Evolutionary conservation across 352 stramenopile genomes (phyloP), one percentile per base, ranked within the genome.

Genomic region (Pythium rishiriense): DNA sequence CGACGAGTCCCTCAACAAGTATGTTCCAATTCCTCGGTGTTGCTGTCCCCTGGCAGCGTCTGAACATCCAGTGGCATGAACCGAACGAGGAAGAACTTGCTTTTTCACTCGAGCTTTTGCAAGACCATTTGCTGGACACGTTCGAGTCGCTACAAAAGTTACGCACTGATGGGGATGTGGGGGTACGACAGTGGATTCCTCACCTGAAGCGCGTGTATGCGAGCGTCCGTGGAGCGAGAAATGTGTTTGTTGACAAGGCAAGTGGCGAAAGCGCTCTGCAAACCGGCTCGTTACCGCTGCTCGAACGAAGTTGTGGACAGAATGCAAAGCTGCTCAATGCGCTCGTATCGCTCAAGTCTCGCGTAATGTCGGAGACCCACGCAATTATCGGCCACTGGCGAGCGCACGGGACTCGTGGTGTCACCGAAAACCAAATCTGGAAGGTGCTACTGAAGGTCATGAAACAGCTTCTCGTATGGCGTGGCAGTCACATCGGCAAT

Each of bases 1-100:
- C 76, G 15, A 80, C 66, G 10, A 79, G 67, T 28, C 52, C 53
- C 17, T 61, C 73, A 9, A 79, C 68, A 46, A 74, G 76, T 21
- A 79, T 81, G 60, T 87, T 83, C 48, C 79, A 90, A 43, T 92
- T 85, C 54, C 58, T 92, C 11, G 83, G 83, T 3, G 51, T 67
- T 24, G 70, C 68, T 0, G 53, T 87, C 53, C 78, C 76, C 21
- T 91, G 79, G 79, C 81, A 79, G 37, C 70, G 72, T 17, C 42
- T 91, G 7, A 66, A 64, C 1, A 64, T 87, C 3, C 39, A 60
- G n/a, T 92, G 83, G 83, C 80, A 92, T 25, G 79, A 90, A 48
- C 83, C 83, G 19, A 77, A 72, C 51, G 73, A 76, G 53, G 49
- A 60, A 5, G 83, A 92, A 47, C 74, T 90, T 14, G 48, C 45